Evolutionary conservation across 257 asterid species (phyloP), one percentile per base, ranked within the genome.

Genomic region (Lantana camara): DNA sequence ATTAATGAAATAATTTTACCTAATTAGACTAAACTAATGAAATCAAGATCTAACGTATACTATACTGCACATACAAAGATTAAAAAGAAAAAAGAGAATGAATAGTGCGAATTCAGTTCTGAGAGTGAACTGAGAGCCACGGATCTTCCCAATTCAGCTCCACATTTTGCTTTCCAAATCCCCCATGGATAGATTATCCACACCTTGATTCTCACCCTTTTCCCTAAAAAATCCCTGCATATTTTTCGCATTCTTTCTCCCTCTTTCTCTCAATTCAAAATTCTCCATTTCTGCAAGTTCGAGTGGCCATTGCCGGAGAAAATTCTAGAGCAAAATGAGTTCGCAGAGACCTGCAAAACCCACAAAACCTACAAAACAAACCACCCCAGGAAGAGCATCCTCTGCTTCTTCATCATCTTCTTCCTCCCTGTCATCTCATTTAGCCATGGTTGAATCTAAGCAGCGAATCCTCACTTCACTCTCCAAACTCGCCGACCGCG

Each of bases 381-480:
- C 85, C 10, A 19, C 74, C 48, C 63, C 89, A 32, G 48, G 77
- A 17, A 72, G 82, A 57, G 73, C 90, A n/a, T 73, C 85, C 8
- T 68, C 90, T 22, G 71, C 83, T 24, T 73, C 87, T 22, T 61
- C 85, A 0, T 80, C 96, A 2, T 76, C 92, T 21, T n/a, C n/a
- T n/a, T n/a, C n/a, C n/a, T 87, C 97, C 0, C 73, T 93, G 4
- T 81, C 99, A 0, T 84, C 92, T 13, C 99, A 94, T 60, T 63
- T 94, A n/a, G 98, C 96, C 15, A 94, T 86, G 96, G 80, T 94
- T 56, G 99, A 90, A 64, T 79, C 90, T 56, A 94, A 94, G 86
- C 99, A 94, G 73, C 73, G 95, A 38, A 88, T 90, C 15, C 85
- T 94, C 9, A 90, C 87, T 15, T 94, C 96, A 8, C 86, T 94